A percentile compares a stretch with the other conserved stretches of the same genome.
Evolutionary conservation across 441 rosid species (phyloP).

Genomic region (Gossypium trilobum): DNA sequence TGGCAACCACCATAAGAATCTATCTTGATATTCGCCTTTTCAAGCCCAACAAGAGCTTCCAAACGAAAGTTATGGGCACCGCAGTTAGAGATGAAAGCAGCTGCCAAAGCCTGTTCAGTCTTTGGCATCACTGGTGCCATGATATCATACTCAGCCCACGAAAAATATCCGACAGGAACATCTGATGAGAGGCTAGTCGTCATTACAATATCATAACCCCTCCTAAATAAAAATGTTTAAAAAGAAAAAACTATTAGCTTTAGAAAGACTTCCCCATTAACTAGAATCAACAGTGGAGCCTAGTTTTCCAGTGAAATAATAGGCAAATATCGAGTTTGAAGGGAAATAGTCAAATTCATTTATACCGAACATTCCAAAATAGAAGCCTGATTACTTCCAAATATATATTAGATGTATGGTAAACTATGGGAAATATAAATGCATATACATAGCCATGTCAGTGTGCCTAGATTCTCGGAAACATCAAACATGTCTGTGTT

Average conservation of each 20-base stretch:
- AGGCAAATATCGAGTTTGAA: neutral
- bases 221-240: slow-evolving; percentile 33
- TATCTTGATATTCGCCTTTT: slow-evolving; percentile 40
- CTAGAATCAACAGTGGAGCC: neutral
- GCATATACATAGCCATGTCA: neutral
- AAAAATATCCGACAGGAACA: slow-evolving; percentile 89
- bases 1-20: slow-evolving; percentile 89
- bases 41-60: slow-evolving; percentile 67
- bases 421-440: neutral
- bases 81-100: slow-evolving; percentile 86
- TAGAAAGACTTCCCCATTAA: neutral
- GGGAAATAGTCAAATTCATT: neutral
- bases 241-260: slow-evolving; percentile 6
- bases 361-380: neutral
- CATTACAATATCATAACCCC: slow-evolving; percentile 65
- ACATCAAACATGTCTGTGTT: neutral
- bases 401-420: neutral
- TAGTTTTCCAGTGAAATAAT: neutral
- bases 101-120: slow-evolving; percentile 75
- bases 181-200: slow-evolving; percentile 91
- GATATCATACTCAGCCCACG: slow-evolving; percentile 89
- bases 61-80: slow-evolving; percentile 71
- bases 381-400: too few species aligned
- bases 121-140: slow-evolving; percentile 79
- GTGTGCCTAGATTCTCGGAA: neutral